Evolutionary conservation across 169 alveolate species (phyloP).

Genomic region (Babesia sp.): DNA sequence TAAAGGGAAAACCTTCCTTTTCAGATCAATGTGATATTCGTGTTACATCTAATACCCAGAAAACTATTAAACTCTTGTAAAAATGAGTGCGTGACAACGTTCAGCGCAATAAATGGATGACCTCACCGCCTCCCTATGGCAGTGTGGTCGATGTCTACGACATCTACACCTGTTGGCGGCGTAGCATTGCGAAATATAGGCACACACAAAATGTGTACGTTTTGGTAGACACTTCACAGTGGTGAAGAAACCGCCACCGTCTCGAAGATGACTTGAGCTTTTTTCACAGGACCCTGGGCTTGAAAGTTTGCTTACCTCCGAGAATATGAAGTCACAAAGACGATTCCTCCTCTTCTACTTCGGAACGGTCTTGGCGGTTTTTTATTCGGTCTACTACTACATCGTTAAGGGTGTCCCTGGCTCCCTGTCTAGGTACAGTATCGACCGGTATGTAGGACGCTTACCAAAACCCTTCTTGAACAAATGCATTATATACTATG

Average conservation of each 20-base stretch:
- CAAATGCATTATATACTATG: conserved; percentile 15
- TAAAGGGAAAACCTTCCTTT: neutral
- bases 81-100: no score
- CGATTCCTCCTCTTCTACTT: conserved; percentile 27
- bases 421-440: neutral
- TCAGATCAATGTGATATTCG: neutral
- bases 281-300: neutral
- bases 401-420: conserved; percentile 8
- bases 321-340: conserved; percentile 42
- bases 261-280: neutral
- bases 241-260: no score
- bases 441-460: neutral
- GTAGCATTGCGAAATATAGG: neutral
- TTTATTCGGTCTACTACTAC: conserved; percentile 28
- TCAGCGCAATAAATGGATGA: no score
- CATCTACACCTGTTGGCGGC: neutral
- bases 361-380: conserved; percentile 13
- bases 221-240: neutral
- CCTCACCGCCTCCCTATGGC: neutral
- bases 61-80: neutral
- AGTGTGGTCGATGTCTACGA: neutral
- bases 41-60: neutral
- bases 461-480: conserved; percentile 12
- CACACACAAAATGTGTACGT: neutral
- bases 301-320: no score